Conservation (phyloP, 257 asterid genomes). For the Ophiorrhiza pumila region DNA sequence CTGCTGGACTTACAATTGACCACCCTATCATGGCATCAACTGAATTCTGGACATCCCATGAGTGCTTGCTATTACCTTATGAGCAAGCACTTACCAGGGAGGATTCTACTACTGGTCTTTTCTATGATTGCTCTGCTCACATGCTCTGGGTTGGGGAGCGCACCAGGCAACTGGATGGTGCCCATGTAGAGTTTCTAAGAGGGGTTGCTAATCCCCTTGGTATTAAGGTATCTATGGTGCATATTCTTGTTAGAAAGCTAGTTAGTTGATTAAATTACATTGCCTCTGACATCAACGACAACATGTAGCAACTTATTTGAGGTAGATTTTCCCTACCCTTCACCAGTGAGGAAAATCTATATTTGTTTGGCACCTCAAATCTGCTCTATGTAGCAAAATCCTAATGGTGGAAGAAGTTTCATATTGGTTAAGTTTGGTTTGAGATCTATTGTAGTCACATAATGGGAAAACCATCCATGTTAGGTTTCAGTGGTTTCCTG, state of each 20-base stretch:
- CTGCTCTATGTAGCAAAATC: background rate
- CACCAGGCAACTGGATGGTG: constrained; percentile 77
- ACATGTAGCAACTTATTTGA: background rate
- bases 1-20: constrained; percentile 74
- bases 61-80: constrained; percentile 72
- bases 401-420: background rate
- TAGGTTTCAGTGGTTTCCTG: background rate
- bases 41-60: constrained; percentile 87
- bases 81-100: constrained; percentile 74
- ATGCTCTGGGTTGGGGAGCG: constrained; percentile 91
- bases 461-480: background rate
- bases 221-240: constrained; percentile 54
- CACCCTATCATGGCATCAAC: constrained; percentile 81
- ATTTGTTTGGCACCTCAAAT: background rate
- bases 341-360: background rate
- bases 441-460: too few relatives aligned
- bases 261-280: background rate
- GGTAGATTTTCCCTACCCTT: background rate
- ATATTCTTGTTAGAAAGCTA: background rate
- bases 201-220: constrained; percentile 84
- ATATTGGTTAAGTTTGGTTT: background rate
- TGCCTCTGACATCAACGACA: background rate
- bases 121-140: constrained; percentile 88
- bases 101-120: constrained; percentile 77
- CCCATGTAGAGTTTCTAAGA: constrained; percentile 74